phyloP scores from a whole-genome alignment of 2,329 filamentous ascomycete species.

The Aphanocladium album region DNA sequence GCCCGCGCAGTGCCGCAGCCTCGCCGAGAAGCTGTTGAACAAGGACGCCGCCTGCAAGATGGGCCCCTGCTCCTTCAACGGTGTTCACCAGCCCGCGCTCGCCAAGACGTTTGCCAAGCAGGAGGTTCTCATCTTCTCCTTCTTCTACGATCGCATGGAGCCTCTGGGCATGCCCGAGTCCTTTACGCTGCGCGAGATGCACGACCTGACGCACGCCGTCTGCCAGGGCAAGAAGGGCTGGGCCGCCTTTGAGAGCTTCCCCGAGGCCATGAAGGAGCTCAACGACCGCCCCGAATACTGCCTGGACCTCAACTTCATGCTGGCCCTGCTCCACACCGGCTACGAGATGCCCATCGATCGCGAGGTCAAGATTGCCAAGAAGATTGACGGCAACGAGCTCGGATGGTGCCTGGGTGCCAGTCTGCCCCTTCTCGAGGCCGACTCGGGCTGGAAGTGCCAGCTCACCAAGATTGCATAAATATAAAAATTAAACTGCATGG shows the following conservation, averaged over 20 bases:
- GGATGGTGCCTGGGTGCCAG: conserved; percentile 97
- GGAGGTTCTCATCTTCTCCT: conserved; percentile 94
- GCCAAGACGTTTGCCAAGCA: conserved; percentile 88
- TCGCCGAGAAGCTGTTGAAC: conserved; percentile 84
- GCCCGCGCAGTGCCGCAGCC: conserved; percentile 79
- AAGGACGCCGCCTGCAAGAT: conserved; percentile 80
- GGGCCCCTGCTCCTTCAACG: conserved; percentile 96
- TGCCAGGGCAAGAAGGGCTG: conserved; percentile 74
- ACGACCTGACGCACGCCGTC: conserved; percentile 77
- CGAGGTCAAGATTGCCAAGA: conserved; percentile 97
- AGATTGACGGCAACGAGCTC: conserved; percentile 94
- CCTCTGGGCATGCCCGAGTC: conserved; percentile 97
- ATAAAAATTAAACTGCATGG: background rate
- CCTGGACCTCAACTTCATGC: conserved; percentile 94
- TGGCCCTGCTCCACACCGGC: conserved; percentile 84
- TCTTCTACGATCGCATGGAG: conserved; percentile 93
- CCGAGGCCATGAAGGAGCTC: conserved; percentile 75
- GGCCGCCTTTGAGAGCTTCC: conserved; percentile 73
- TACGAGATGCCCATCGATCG: conserved; percentile 97
- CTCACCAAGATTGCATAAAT: conserved; percentile 61
- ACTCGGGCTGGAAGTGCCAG: conserved; percentile 87
- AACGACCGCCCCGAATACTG: conserved; percentile 82
- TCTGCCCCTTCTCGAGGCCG: conserved; percentile 74
- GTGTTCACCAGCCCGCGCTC: conserved; percentile 87
- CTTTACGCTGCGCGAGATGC: conserved; percentile 86